Conservation (phyloP, 306 rosid genomes). For the Ormosia emarginata region DNA sequence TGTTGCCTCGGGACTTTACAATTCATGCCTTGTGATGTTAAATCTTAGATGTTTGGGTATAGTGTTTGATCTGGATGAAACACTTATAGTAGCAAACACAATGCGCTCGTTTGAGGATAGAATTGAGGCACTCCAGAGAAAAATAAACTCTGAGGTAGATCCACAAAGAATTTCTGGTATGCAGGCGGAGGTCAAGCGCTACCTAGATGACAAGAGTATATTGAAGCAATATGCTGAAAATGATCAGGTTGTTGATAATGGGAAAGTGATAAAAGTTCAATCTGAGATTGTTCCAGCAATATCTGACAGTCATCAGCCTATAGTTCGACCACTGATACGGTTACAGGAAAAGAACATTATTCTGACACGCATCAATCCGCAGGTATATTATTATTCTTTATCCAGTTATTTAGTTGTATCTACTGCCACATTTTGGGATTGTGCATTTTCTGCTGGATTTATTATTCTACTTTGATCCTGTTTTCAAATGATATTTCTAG, state of each 20-base stretch:
- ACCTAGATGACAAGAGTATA: constrained; percentile 80
- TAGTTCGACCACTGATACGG: constrained; percentile 82
- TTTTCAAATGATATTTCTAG: not conserved
- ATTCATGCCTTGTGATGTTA: constrained; percentile 87
- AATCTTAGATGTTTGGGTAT: constrained; percentile 98
- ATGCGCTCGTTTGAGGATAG: constrained; percentile 98
- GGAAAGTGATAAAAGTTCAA: constrained; percentile 79
- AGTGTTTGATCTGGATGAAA: constrained; percentile 98
- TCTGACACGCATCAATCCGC: constrained; percentile 95
- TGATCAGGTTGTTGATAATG: constrained; percentile 90
- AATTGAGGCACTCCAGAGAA: constrained; percentile 91
- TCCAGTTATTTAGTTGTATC: not conserved
- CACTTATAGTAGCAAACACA: constrained; percentile 96
- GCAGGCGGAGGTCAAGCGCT: constrained; percentile 87
- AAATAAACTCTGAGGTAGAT: constrained; percentile 75
- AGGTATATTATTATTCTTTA: constrained; percentile 45
- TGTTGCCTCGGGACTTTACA: constrained; percentile 71
- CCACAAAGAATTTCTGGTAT: constrained; percentile 78
- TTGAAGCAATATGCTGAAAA: constrained; percentile 92
- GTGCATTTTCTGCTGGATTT: not conserved
- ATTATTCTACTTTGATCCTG: not conserved
- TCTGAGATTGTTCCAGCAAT: constrained; percentile 84
- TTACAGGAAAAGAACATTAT: constrained; percentile 85
- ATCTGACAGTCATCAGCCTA: constrained; percentile 74
- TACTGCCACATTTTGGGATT: not conserved